Conservation (phyloP, 2,329 filamentous ascomycete genomes). For the Thielaviopsis populi region DNA sequence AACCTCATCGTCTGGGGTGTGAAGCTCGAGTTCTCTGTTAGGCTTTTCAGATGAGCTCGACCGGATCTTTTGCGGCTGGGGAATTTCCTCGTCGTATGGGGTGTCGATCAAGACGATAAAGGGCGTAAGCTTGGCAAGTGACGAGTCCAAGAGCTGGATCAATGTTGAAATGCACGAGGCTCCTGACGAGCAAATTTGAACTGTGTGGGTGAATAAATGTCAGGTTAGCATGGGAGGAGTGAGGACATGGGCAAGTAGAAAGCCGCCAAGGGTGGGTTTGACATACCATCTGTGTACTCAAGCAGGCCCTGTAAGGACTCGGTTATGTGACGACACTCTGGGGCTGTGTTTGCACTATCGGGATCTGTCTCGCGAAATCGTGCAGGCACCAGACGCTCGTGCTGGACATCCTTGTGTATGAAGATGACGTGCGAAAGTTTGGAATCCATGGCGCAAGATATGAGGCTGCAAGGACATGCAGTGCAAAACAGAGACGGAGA, state of each 20-base stretch:
- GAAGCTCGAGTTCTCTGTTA: constrained; percentile 25
- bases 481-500: neutral
- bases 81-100: constrained; percentile 34
- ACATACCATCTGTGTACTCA: constrained; percentile 41
- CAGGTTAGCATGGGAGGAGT: constrained; percentile 18
- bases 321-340: constrained; percentile 28
- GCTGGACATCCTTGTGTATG: constrained; percentile 38
- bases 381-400: constrained; percentile 31
- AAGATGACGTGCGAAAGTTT: constrained; percentile 45
- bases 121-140: constrained; percentile 28
- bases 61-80: constrained; percentile 23
- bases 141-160: constrained; percentile 35
- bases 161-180: constrained; percentile 38
- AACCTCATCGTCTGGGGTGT: constrained; percentile 33
- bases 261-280: too few relatives aligned
- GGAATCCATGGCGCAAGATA: constrained; percentile 37
- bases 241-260: too few relatives aligned
- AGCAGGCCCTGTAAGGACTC: constrained; percentile 35
- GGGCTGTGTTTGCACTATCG: constrained; percentile 21
- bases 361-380: constrained; percentile 19
- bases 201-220: constrained; percentile 26
- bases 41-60: constrained; percentile 33
- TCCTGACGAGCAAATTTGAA: constrained; percentile 40
- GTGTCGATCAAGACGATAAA: constrained; percentile 44
- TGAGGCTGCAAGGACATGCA: constrained; percentile 26